Percentiles rank a stretch among this genome's conserved stretches.
These are phyloP conservation scores for Venustampulla echinocandica DNA, from an alignment of 495 filamentous ascomycete genomes.

Conservation along the genomic window DNA sequence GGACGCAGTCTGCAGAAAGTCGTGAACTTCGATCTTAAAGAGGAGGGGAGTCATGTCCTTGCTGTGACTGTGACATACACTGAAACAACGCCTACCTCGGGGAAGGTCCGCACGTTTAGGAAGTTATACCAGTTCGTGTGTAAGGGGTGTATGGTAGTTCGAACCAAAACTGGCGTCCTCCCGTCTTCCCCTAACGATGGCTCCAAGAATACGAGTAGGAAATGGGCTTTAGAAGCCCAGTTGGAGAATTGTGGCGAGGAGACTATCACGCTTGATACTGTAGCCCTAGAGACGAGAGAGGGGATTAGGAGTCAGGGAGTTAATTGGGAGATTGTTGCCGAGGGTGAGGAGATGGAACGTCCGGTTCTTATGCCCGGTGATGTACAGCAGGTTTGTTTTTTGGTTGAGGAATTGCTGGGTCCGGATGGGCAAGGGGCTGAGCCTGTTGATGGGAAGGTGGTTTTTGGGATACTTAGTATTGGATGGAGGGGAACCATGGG, in stretches of 20 bases:
- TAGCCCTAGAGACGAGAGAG: conserved; percentile 39
- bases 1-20: conserved; percentile 75
- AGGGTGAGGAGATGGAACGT: conserved; percentile 26
- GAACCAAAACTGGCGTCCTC: conserved; percentile 73
- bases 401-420: conserved; percentile 60
- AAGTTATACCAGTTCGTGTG: conserved; percentile 97
- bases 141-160: conserved; percentile 76
- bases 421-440: conserved; percentile 43
- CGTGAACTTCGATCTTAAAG: conserved; percentile 77
- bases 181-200: conserved; percentile 13
- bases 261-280: conserved; percentile 50
- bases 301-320: conserved; percentile 38
- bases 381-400: conserved; percentile 84
- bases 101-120: conserved; percentile 75
- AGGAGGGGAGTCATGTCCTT: conserved; percentile 87
- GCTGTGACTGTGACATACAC: conserved; percentile 93
- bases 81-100: conserved; percentile 53
- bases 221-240: conserved; percentile 78
- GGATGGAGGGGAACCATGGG: conserved; percentile 88
- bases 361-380: conserved; percentile 77
- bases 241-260: conserved; percentile 83
- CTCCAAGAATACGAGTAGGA: conserved; percentile 10
- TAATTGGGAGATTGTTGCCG: conserved; percentile 43
- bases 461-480: conserved; percentile 74
- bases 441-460: conserved; percentile 46